phyloP scores from a whole-genome alignment of 768 basidiomycete genomes.

The Tulasnella sp. region DNA sequence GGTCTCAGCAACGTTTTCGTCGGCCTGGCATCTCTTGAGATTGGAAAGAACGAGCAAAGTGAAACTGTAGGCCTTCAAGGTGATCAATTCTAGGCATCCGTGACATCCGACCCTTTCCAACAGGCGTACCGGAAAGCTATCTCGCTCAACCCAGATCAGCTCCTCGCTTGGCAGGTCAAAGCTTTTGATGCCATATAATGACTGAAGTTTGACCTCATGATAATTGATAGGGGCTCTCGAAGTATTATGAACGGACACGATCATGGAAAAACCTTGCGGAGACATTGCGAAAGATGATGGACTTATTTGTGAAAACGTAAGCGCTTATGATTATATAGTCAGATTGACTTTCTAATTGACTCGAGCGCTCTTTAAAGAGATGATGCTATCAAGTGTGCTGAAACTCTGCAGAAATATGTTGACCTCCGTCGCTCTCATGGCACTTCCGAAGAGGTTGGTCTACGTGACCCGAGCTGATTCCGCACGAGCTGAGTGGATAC shows the following conservation, averaged over 20 bases:
- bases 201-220: neutral
- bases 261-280: conserved; percentile 48
- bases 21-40: conserved; percentile 65
- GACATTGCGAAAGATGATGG: conserved; percentile 43
- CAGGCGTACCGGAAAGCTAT: conserved; percentile 76
- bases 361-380: conserved; percentile 32
- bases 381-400: conserved; percentile 70
- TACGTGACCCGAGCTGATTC: neutral
- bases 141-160: conserved; percentile 50
- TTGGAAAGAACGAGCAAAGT: conserved; percentile 57
- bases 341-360: neutral
- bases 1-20: conserved; percentile 67
- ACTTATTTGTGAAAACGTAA: conserved; percentile 48
- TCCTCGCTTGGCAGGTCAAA: conserved; percentile 73
- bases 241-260: conserved; percentile 54
- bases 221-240: conserved; percentile 48
- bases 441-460: conserved; percentile 43
- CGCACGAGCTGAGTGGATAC: neutral
- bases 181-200: neutral
- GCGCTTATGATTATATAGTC: conserved; percentile 16
- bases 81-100: neutral
- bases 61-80: conserved; percentile 58
- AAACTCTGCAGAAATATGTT: conserved; percentile 66
- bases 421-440: conserved; percentile 50
- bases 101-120: neutral